phyloP scores from a whole-genome alignment of 768 basidiomycete species.

The Boletus rubropictus region DNA sequence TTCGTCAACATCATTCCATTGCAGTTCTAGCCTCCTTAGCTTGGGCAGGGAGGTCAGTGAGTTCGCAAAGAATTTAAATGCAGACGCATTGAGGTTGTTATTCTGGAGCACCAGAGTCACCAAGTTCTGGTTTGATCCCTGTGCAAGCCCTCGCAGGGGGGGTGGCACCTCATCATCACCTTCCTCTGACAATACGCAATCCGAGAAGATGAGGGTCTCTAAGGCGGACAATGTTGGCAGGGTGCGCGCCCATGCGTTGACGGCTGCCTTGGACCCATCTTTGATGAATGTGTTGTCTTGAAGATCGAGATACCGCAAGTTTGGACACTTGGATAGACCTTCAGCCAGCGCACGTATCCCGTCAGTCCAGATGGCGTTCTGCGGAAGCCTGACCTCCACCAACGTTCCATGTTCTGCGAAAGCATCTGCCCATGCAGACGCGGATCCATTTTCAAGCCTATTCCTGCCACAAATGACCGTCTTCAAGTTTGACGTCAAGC shows the following conservation, averaged over 20 bases:
- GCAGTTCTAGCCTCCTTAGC: conserved; percentile 72
- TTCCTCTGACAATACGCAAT: conserved; percentile 73
- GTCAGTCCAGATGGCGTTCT: conserved; percentile 94
- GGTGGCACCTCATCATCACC: conserved; percentile 74
- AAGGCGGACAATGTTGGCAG: conserved; percentile 68
- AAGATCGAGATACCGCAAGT: conserved; percentile 75
- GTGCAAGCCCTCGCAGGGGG: conserved; percentile 53
- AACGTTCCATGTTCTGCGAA: conserved; percentile 81
- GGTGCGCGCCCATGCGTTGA: conserved; percentile 57
- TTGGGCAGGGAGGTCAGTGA: conserved; percentile 56
- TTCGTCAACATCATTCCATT: conserved; percentile 86
- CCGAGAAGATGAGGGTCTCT: conserved; percentile 80
- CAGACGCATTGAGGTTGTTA: conserved; percentile 74
- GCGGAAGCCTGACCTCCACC: conserved; percentile 86
- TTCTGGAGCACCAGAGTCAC: conserved; percentile 82
- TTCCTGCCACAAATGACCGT: conserved; percentile 91
- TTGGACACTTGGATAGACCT: conserved; percentile 63
- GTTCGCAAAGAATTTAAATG: conserved; percentile 62
- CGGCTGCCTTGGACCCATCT: conserved; percentile 53
- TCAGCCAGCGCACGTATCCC: conserved; percentile 76
- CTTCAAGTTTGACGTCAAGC: conserved; percentile 64
- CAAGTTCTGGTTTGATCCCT: conserved; percentile 70
- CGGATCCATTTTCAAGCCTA: conserved; percentile 88
- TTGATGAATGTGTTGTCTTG: conserved; percentile 85
- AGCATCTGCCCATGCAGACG: conserved; percentile 77